Base-by-base conservation (phyloP, 1,139 yeast species). In the Magnusiomyces suaveolens region DNA sequence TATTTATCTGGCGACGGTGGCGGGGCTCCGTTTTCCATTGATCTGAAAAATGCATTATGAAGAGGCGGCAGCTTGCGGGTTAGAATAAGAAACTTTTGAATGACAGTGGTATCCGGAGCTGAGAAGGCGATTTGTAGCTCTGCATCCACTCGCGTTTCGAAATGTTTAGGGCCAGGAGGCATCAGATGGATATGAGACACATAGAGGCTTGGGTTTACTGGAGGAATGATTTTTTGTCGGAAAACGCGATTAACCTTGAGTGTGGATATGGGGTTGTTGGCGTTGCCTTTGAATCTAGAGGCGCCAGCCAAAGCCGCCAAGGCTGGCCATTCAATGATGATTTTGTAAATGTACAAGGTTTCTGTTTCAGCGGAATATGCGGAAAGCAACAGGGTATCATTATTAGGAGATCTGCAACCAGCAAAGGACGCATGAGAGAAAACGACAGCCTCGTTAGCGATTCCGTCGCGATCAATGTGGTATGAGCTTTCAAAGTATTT, bases 241-340 rank as follows among this genome's bases (percentile, higher is more conserved):
- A 53, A 38, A 2, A 54, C 47, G 8, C 56, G 52, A n/a, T 51
- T 48, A 14, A 52, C 52, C 24, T 53, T 50, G 24, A 54, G 52
- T 8, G 50, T 52, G 6, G 54, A 53, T 8, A 54, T 25, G 18
- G 50, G 56, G 38, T 53, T 55, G 2, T 52, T 43, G 12, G 21
- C 20, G 3, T 23, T 21, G 16, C 33, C 18, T 10, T 23, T 44
- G 24, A 18, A n/a, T 39, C 20, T 48, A 2, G 52, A 25, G 38
- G 24, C 46, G n/a, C 49, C 36, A 8, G 54, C 54, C 4, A 50
- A 52, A 16, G 57, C 57, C 14, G 59, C 43, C 2, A 52, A 51
- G 26, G 60, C 56, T 8, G 85, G 84, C 94, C 92, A 85, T 56
- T 82, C 79, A 14, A 85, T 71, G 0, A 66, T 58, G 2, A 83